phyloP scores from a whole-genome alignment of 176 grass and related monocot species.

The Tillandsia leiboldiana region DNA sequence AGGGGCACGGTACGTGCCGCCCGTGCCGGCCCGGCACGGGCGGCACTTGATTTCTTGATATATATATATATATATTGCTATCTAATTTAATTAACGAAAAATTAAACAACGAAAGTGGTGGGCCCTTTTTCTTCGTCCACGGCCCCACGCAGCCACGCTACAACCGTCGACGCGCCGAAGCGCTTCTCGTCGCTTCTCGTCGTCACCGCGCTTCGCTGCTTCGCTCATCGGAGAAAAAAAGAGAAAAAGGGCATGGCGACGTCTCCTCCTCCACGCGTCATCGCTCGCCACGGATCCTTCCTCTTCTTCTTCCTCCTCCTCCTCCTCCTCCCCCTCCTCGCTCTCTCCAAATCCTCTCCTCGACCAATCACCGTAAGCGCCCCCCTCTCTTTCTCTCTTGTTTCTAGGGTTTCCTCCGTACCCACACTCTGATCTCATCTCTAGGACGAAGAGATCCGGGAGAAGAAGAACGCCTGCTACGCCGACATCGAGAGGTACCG shows the following conservation, averaged over 20 bases:
- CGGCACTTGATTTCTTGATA: too few species aligned
- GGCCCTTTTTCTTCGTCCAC: too few species aligned
- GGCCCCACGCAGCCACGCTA: too few species aligned
- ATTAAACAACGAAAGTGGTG: too few species aligned
- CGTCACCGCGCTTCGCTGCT: too few species aligned
- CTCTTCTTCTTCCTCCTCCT: constrained; percentile 33
- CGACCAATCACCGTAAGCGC: constrained; percentile 58
- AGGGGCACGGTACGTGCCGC: too few species aligned
- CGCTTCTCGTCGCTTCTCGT: too few species aligned
- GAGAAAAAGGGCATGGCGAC: constrained; percentile 18
- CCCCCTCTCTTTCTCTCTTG: background rate
- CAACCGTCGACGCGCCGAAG: too few species aligned
- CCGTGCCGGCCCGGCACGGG: too few species aligned
- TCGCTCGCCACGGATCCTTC: constrained; percentile 16
- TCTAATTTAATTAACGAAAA: too few species aligned
- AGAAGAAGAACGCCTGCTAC: constrained; percentile 83
- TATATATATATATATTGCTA: too few species aligned
- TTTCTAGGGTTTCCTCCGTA: background rate
- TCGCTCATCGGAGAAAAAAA: too few species aligned
- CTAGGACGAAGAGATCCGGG: constrained; percentile 69
- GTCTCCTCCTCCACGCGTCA: background rate
- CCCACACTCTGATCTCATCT: background rate
- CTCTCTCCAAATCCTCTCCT: constrained; percentile 50
- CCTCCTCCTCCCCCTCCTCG: constrained; percentile 12
- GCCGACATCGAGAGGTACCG: constrained; percentile 80